Conservation (phyloP, 805 yeast species). For the Candida vaughaniae region DNA sequence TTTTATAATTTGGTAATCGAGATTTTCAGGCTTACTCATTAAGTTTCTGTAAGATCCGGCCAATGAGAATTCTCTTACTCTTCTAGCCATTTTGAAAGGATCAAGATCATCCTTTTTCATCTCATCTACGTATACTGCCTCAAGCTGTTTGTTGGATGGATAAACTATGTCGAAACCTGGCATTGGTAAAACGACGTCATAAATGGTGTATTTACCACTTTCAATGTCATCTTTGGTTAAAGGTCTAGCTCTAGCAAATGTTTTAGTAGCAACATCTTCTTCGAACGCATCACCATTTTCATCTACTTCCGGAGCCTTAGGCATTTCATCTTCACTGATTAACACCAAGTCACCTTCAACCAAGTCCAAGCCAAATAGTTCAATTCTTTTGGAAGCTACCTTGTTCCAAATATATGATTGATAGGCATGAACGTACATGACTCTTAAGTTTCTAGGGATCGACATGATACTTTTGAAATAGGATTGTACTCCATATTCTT, state of each 20-base stretch:
- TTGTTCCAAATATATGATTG: conserved; percentile 95
- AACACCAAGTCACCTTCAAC: conserved; percentile 81
- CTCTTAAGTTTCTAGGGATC: conserved; percentile 86
- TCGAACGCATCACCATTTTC: conserved; percentile 44
- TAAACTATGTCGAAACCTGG: conserved; percentile 94
- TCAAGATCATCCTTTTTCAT: conserved; percentile 84
- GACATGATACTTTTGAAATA: conserved; percentile 80
- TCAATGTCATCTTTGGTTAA: conserved; percentile 73
- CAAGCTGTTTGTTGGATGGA: conserved; percentile 65
- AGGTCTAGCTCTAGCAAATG: conserved; percentile 65
- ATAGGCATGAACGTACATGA: conserved; percentile 97
- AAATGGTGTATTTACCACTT: conserved; percentile 58
- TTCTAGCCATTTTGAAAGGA: conserved; percentile 81
- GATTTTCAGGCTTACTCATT: conserved; percentile 59
- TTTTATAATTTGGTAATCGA: conserved; percentile 61
- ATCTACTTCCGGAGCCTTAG: conserved; percentile 6
- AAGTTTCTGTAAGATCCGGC: conserved; percentile 86
- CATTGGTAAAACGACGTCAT: conserved; percentile 89
- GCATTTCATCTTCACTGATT: conserved; percentile 23
- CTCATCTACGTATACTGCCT: conserved; percentile 59
- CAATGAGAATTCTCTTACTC: conserved; percentile 82
- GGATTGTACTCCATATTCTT: conserved; percentile 49
- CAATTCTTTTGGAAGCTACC: conserved; percentile 75
- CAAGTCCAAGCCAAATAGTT: conserved; percentile 63
- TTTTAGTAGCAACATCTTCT: conserved; percentile 66